Base-by-base conservation (phyloP, 192 early-diverging fungal species). In the Umbelopsis sp. region DNA sequence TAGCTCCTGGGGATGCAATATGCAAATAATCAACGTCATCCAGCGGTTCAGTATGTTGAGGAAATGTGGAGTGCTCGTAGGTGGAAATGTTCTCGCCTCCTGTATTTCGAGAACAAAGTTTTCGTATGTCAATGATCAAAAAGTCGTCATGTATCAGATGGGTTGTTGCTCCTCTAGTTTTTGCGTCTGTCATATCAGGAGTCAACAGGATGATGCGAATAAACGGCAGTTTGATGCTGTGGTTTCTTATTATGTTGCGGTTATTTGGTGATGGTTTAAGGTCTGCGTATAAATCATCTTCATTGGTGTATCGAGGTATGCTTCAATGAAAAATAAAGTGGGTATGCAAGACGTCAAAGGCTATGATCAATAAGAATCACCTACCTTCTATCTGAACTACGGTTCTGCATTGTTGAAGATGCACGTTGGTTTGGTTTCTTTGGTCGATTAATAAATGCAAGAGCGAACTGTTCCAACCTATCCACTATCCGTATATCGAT, bases 401-500 rank as follows among this genome's bases (percentile, higher is more conserved):
- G 7, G 12, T 32, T 32, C 31, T 20, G 31, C 10, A 11, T 17
- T 34, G 3, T 20, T 3, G 29, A 22, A 14, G 7, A 31, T 51
- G 26, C 38, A 38, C 17, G 32, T 52, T 52, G 21, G 62, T 59
- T 32, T 50, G 43, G 24, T n/a, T 77, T 34, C 31, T 68, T 52
- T 65, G 56, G 44, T 25, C 38, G 69, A 32, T 21, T 51, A 45
- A 77, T 69, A 11, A 87, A 43, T 34, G 73, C 73, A 54, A 77
- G 20, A 32, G 84, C 56, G 66, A 74, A 80, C 41, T 75, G 77
- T 65, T 84, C 82, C 51, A 88, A 62, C 52, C 86, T 45, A 56
- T 83, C 73, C 2, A 79, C 62, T 22, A 83, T 82, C 59, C 77
- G 66, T 1, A 84, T 54, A 66, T 88, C 84, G n/a, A 88, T 7